Evolutionary conservation across 2,329 filamentous ascomycete species (phyloP), one percentile per base, ranked within the genome.

Genomic region (Fusarium sp.): DNA sequence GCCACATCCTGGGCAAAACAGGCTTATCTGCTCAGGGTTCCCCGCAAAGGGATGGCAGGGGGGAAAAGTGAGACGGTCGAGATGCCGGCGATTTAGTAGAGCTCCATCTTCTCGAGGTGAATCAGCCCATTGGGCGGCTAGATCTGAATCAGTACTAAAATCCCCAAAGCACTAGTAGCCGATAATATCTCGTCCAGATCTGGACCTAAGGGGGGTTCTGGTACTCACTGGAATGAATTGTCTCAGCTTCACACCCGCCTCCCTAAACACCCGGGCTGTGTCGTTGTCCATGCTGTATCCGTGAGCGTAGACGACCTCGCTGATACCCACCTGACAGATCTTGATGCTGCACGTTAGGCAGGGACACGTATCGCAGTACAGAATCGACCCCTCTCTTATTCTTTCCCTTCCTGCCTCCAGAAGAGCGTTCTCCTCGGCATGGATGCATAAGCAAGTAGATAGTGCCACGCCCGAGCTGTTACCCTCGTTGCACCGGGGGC

Each of bases 301-400:
- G 77, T 97, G 92, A 70, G 90, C 95, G 76, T 97, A 99, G 15
- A 99, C 95, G 15, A 99, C 96, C 84, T 99, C 96, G 42, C 88
- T 90, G 71, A 99, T 97, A 18, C 96, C 96, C 9, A 98, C 94
- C 82, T 99, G 96, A 22, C 94, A 93, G 76, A 99, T 98, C 84
- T 99, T 99, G 83, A 99, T 97, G 75, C 94, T 97, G 81, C 96
- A 99, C 4, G 96, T 99, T 79, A 99, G 84, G 78, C 96, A 99
- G 6, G 96, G 96, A 80, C 96, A 99, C 72, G 95, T 98, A 78
- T 98, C 93, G 80, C 95, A 98, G 81, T 98, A 99, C 26, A 99
- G 83, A 50, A 94, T 92, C 38, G 92, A 89, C 6, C 91, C 92
- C 57, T 93, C 91, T 20, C 93, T 86, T 72, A 99, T 94, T 60